A percentile compares a stretch with the other conserved stretches of the same genome.
phyloP scores from a whole-genome alignment of 202 grass and related monocot genomes.

The Setaria italica region DNA sequence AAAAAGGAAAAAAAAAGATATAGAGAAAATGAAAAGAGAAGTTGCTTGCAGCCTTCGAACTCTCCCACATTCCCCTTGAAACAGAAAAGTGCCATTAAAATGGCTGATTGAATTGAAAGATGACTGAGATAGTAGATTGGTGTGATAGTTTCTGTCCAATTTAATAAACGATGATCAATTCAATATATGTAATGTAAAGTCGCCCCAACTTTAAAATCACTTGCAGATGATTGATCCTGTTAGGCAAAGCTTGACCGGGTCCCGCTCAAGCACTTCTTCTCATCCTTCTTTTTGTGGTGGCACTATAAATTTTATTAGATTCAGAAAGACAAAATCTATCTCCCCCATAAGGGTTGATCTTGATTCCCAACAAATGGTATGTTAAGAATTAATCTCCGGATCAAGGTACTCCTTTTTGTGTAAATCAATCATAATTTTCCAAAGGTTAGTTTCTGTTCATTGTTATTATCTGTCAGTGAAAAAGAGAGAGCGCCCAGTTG shows the following conservation, averaged over 20 bases:
- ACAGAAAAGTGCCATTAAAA: not conserved
- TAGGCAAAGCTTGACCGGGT: conserved; percentile 13
- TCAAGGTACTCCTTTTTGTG: not conserved
- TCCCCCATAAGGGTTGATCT: not conserved
- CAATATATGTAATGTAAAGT: not conserved
- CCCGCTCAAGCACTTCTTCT: not conserved
- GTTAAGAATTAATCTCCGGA: not conserved
- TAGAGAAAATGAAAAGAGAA: conserved; percentile 21
- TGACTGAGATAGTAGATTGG: not conserved
- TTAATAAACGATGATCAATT: not conserved
- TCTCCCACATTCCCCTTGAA: not conserved
- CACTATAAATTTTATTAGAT: not conserved
- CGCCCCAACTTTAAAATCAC: not conserved
- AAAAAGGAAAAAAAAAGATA: not conserved
- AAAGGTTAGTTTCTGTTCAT: too few species aligned
- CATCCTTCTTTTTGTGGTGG: not conserved
- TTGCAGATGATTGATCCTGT: not conserved
- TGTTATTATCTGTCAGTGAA: not conserved
- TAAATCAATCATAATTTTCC: not conserved
- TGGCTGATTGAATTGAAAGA: not conserved
- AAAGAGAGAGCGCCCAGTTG: conserved; percentile 7
- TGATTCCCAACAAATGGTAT: not conserved
- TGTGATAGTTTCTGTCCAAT: not conserved
- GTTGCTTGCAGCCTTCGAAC: conserved; percentile 7
- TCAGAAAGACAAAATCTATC: not conserved